Conservation (phyloP, 2,329 filamentous ascomycete genomes). For the Orbilia quercus region DNA sequence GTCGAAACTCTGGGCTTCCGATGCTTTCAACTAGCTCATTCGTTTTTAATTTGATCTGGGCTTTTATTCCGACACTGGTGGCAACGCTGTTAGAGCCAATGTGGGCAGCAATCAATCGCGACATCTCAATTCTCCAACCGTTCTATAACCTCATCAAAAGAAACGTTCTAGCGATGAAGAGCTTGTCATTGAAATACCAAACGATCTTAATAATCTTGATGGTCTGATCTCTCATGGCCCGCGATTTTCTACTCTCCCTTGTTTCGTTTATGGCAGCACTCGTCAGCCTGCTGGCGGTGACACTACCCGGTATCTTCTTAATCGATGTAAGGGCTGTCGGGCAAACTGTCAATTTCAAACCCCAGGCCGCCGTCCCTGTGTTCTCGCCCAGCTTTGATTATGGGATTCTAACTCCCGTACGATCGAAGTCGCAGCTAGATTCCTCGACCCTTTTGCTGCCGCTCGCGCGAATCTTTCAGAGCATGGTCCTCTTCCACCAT, state of each 20-base stretch:
- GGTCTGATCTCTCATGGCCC: slow-evolving; percentile 1
- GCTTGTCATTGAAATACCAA: slow-evolving; percentile 29
- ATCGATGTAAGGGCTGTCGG: slow-evolving; percentile 4
- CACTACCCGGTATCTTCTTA: slow-evolving; percentile 31
- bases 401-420: too few relatives aligned
- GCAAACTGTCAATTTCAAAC: not conserved
- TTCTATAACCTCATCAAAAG: slow-evolving; percentile 34
- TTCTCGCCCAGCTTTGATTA: too few relatives aligned
- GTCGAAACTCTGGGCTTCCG: slow-evolving; percentile 6
- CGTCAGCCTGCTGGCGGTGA: slow-evolving; percentile 22
- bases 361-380: not conserved
- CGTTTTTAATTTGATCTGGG: slow-evolving; percentile 30
- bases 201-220: slow-evolving; percentile 10
- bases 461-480: slow-evolving; percentile 28
- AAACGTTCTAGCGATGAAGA: slow-evolving; percentile 11
- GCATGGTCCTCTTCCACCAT: not conserved
- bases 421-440: too few relatives aligned
- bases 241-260: slow-evolving; percentile 25
- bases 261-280: slow-evolving; percentile 25
- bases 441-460: slow-evolving; percentile 16
- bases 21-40: slow-evolving; percentile 5
- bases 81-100: slow-evolving; percentile 25
- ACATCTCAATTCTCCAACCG: slow-evolving; percentile 29
- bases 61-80: slow-evolving; percentile 24
- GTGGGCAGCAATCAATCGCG: slow-evolving; percentile 30